phyloP scores from a whole-genome alignment of 345 rosid species.

The Alliaria petiolata region DNA sequence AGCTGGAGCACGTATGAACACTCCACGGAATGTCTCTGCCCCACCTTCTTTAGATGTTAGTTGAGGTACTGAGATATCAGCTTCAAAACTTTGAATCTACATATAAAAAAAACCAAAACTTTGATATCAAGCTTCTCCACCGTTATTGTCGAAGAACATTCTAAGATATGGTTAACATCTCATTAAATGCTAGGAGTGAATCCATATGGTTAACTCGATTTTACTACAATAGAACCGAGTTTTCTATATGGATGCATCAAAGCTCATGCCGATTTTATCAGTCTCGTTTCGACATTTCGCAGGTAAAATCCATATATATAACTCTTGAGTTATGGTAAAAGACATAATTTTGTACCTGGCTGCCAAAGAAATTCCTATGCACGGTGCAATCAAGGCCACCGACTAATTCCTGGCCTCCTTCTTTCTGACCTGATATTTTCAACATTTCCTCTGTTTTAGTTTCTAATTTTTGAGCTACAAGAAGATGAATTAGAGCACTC shows the following conservation, averaged over 20 bases:
- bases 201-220: too few species aligned
- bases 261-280: background rate
- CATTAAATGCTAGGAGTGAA: too few species aligned
- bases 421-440: conserved; percentile 73
- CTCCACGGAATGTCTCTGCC: conserved; percentile 76
- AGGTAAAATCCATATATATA: background rate
- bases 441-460: background rate
- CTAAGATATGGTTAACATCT: too few species aligned
- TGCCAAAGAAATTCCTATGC: conserved; percentile 87
- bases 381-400: conserved; percentile 92
- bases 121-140: too few species aligned
- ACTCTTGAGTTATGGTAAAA: background rate
- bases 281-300: background rate
- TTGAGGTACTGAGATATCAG: conserved; percentile 66
- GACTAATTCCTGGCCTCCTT: conserved; percentile 84
- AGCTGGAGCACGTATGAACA: conserved; percentile 97
- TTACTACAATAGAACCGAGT: too few species aligned
- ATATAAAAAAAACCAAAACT: background rate
- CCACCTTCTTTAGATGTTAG: conserved; percentile 86
- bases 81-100: conserved; percentile 96
- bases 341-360: conserved; percentile 56
- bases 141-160: too few species aligned
- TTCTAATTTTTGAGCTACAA: background rate
- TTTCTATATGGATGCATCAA: background rate
- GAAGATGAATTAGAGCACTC: conserved; percentile 23